Percentiles rank a stretch among this genome's conserved stretches.
Conservation (phyloP, 805 yeast genomes). For the Candida nemodendra region DNA sequence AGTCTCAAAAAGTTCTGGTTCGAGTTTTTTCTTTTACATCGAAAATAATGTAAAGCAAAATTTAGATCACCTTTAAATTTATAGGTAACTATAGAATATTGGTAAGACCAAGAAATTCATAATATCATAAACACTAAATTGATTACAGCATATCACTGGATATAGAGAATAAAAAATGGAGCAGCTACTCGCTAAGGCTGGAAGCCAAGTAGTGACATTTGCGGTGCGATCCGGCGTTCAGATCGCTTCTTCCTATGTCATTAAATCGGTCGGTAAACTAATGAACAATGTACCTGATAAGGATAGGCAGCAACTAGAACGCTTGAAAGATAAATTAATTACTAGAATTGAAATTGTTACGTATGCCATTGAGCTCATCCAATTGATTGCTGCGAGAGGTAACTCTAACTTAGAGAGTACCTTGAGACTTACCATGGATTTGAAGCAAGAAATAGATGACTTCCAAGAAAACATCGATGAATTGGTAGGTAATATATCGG, state of each 20-base stretch:
- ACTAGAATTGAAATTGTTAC: conserved; percentile 60
- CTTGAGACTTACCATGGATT: conserved; percentile 49
- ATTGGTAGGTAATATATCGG: conserved; percentile 32
- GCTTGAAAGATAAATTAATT: conserved; percentile 44
- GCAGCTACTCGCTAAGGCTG: conserved; percentile 49
- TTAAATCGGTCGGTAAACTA: conserved; percentile 57
- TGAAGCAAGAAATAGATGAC: conserved; percentile 55
- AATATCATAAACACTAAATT: no score
- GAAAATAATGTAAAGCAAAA: no score
- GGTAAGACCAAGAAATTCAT: no score
- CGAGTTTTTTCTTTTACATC: no score
- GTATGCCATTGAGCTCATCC: conserved; percentile 66
- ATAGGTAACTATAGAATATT: no score
- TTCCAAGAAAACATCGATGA: conserved; percentile 51
- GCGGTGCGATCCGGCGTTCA: conserved; percentile 77
- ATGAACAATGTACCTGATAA: conserved; percentile 54
- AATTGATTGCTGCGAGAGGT: conserved; percentile 60
- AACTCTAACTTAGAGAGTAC: conserved; percentile 57
- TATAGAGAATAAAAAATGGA: conserved; percentile 32
- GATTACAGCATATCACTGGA: background rate
- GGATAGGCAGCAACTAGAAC: conserved; percentile 46
- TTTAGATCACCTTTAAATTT: no score
- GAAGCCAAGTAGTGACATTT: conserved; percentile 75
- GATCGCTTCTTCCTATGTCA: conserved; percentile 70
- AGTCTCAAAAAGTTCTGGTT: background rate